phyloP scores from a whole-genome alignment of 371 early-diverging fungal genomes.

The Parasitella parasitica region DNA sequence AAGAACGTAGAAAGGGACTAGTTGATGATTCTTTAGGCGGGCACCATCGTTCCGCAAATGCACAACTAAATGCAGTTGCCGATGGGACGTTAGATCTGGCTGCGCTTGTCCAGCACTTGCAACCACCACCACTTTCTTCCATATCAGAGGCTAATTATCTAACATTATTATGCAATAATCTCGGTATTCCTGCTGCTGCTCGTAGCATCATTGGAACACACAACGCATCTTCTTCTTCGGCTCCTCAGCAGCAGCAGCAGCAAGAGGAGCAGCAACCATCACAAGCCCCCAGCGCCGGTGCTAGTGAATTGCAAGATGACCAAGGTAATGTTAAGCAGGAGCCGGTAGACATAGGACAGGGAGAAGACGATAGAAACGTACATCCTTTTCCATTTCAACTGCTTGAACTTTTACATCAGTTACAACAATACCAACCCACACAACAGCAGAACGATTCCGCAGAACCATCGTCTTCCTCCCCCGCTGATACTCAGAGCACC shows the following conservation, averaged over 20 bases:
- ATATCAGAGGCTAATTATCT: slow-evolving; percentile 36
- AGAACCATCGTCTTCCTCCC: neutral
- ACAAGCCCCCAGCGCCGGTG: neutral
- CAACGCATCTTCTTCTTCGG: neutral
- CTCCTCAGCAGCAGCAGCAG: slow-evolving; percentile 9
- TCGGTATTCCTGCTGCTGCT: slow-evolving; percentile 36
- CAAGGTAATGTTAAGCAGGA: neutral
- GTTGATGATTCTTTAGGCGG: slow-evolving; percentile 25
- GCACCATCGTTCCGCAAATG: neutral
- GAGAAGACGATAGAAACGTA: slow-evolving; percentile 3
- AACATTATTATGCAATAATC: slow-evolving; percentile 45
- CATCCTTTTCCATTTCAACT: slow-evolving; percentile 25
- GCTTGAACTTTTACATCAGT: slow-evolving; percentile 27
- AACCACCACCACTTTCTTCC: slow-evolving; percentile 7
- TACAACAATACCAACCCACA: slow-evolving; percentile 32
- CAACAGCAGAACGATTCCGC: slow-evolving; percentile 1
- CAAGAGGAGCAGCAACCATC: neutral
- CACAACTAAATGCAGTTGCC: neutral
- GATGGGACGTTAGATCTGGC: slow-evolving; percentile 6
- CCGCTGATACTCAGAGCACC: neutral
- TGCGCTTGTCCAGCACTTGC: slow-evolving; percentile 13
- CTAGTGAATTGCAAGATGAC: neutral
- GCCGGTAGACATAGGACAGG: neutral
- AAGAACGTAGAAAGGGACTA: slow-evolving; percentile 48
- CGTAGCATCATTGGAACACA: slow-evolving; percentile 12